A percentile compares a stretch with the other conserved stretches of the same genome.
Conservation (phyloP, 2,329 filamentous ascomycete species). For the Dothiorella sarmentorum region DNA sequence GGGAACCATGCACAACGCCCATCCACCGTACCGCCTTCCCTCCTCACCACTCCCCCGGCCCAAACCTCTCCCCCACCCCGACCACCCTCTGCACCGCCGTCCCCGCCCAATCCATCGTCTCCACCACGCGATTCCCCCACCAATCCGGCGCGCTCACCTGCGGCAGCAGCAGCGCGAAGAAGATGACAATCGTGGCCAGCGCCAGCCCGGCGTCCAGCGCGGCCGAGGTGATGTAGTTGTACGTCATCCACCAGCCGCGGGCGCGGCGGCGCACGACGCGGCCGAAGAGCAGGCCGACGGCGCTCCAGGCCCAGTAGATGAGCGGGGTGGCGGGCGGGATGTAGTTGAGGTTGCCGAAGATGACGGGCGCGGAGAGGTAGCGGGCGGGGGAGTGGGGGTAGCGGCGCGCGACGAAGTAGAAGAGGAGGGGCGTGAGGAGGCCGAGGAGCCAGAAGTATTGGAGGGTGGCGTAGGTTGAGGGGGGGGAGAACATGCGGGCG, state of each 20-base stretch:
- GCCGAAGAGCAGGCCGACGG: constrained; percentile 28
- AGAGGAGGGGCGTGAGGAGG: constrained; percentile 50
- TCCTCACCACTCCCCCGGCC: constrained; percentile 22
- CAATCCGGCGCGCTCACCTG: constrained; percentile 26
- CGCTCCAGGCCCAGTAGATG: constrained; percentile 27
- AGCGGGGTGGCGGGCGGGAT: constrained; percentile 51
- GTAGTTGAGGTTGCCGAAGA: constrained; percentile 57
- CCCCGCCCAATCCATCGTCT: constrained; percentile 23
- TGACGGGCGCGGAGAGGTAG: constrained; percentile 59
- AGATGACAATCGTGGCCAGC: constrained; percentile 27
- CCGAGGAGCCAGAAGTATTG: constrained; percentile 60
- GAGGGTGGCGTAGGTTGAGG: constrained; percentile 59
- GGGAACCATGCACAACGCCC: no score
- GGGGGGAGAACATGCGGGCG: constrained; percentile 58
- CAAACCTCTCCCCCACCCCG: constrained; percentile 23
- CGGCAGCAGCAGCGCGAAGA: constrained; percentile 27
- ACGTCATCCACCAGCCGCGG: constrained; percentile 27
- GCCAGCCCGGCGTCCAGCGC: constrained; percentile 28
- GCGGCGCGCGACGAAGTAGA: constrained; percentile 50
- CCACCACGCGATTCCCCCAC: constrained; percentile 23
- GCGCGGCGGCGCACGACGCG: constrained; percentile 25
- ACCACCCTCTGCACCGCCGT: constrained; percentile 23
- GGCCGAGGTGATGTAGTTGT: constrained; percentile 27
- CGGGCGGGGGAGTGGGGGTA: constrained; percentile 51
- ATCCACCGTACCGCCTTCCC: no score